These are phyloP conservation scores for Cladobotryum protrusum DNA, from an alignment of 2,329 filamentous ascomycete species.

Conservation along the genomic window DNA sequence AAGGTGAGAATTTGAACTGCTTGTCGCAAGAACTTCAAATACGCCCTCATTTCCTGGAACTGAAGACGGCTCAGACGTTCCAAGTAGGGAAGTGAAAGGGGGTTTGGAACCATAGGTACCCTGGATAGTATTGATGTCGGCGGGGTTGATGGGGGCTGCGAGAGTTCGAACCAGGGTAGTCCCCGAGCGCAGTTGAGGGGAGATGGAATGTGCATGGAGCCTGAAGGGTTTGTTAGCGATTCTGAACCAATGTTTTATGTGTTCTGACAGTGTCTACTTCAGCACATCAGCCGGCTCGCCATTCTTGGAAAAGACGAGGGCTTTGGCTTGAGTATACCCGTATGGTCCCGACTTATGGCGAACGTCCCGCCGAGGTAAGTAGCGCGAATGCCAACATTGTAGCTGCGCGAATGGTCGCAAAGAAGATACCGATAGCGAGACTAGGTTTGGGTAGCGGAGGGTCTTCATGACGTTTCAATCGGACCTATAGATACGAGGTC, in stretches of 20 bases:
- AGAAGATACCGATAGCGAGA: background rate
- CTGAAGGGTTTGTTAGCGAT: conserved; percentile 27
- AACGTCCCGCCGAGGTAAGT: conserved; percentile 22
- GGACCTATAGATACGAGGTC: background rate
- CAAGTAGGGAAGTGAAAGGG: conserved; percentile 66
- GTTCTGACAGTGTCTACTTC: conserved; percentile 35
- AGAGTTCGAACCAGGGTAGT: conserved; percentile 78
- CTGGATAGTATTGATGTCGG: conserved; percentile 97
- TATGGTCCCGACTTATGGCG: conserved; percentile 57
- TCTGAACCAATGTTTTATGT: background rate
- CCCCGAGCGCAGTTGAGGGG: conserved; percentile 59
- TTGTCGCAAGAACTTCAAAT: conserved; percentile 75
- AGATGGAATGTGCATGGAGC: conserved; percentile 70
- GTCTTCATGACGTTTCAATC: background rate
- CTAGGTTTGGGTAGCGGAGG: background rate
- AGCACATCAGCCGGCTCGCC: conserved; percentile 70
- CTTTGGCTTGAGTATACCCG: conserved; percentile 79
- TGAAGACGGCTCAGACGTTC: conserved; percentile 69
- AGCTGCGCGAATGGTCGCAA: background rate
- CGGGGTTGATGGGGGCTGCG: conserved; percentile 88
- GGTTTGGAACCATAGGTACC: conserved; percentile 90
- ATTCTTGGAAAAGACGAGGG: conserved; percentile 67
- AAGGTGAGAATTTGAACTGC: conserved; percentile 49
- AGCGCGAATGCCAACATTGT: conserved; percentile 2
- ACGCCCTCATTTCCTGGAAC: conserved; percentile 88